Evolutionary conservation across 1,284 basidiomycete genomes (phyloP).

Genomic region (Fomitopsis palustris): DNA sequence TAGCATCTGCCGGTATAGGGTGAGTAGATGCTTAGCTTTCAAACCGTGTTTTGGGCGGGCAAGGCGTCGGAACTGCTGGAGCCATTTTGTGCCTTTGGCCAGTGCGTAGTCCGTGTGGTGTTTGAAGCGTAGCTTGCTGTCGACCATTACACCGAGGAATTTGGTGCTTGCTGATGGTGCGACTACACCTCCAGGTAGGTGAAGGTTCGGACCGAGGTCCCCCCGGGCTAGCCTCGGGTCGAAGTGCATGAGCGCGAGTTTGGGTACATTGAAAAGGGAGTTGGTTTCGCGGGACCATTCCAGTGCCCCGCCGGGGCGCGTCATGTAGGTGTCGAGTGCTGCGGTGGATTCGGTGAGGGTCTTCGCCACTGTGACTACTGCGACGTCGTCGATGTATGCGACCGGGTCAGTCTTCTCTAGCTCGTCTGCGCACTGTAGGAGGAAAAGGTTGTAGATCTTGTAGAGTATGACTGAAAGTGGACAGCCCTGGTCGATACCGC

Average conservation of each 20-base stretch:
- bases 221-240: conserved; percentile 4
- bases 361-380: too few species aligned
- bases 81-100: conserved; percentile 26
- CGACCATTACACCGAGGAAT: conserved; percentile 35
- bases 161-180: conserved; percentile 17
- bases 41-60: conserved; percentile 21
- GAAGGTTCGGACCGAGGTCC: conserved; percentile 8
- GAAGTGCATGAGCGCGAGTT: conserved; percentile 18
- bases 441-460: too few species aligned
- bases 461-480: too few species aligned
- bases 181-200: conserved; percentile 6
- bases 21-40: not conserved
- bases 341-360: conserved; percentile 13
- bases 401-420: too few species aligned
- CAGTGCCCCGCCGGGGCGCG: conserved; percentile 11
- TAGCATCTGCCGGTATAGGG: conserved; percentile 27
- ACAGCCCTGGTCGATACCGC: too few species aligned
- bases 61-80: conserved; percentile 20
- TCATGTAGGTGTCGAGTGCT: conserved; percentile 19
- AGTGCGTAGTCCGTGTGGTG: conserved; percentile 28
- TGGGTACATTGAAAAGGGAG: conserved; percentile 21
- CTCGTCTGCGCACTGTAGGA: too few species aligned
- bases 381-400: too few species aligned
- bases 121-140: conserved; percentile 31
- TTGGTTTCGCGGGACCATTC: conserved; percentile 23